Conservation (phyloP, 139 green algal genomes). For the Coelastrella sp. region DNA sequence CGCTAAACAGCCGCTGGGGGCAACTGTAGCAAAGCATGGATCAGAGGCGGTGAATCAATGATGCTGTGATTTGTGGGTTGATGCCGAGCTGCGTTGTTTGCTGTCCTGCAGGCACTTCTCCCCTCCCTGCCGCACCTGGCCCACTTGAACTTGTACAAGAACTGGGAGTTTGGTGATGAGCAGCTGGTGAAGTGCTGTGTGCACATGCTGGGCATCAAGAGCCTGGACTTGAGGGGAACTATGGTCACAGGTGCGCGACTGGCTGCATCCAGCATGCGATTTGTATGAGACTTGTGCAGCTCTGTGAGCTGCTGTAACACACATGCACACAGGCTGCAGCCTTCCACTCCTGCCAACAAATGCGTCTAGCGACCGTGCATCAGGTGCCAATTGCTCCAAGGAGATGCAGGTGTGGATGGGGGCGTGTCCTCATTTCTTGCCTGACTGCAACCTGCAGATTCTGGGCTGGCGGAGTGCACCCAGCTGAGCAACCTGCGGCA, state of each 20-base stretch:
- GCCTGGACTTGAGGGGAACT: constrained; percentile 45
- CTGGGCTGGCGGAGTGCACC: constrained; percentile 3
- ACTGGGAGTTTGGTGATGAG: constrained; percentile 53
- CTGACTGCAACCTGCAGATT: neutral
- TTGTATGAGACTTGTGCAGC: too few species aligned
- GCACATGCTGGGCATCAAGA: constrained; percentile 42
- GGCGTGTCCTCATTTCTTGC: neutral
- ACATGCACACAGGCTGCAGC: too few species aligned
- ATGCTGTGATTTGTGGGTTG: too few species aligned
- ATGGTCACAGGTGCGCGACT: constrained; percentile 27
- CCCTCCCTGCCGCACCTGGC: constrained; percentile 48
- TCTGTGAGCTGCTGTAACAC: too few species aligned
- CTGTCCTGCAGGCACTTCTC: constrained; percentile 28
- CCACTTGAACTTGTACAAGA: constrained; percentile 50
- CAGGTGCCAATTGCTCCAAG: too few species aligned
- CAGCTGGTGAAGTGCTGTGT: constrained; percentile 39
- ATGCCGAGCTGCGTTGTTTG: neutral
- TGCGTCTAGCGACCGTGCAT: too few species aligned
- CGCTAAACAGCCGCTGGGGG: too few species aligned
- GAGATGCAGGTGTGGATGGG: neutral
- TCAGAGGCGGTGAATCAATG: too few species aligned
- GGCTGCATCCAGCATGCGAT: neutral
- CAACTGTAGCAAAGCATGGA: too few species aligned
- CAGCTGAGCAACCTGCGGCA: constrained; percentile 34
- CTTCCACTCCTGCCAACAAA: too few species aligned